These are phyloP conservation scores for Radiomyces spectabilis DNA, from an alignment of 192 early-diverging fungal species.

Conservation along the genomic window DNA sequence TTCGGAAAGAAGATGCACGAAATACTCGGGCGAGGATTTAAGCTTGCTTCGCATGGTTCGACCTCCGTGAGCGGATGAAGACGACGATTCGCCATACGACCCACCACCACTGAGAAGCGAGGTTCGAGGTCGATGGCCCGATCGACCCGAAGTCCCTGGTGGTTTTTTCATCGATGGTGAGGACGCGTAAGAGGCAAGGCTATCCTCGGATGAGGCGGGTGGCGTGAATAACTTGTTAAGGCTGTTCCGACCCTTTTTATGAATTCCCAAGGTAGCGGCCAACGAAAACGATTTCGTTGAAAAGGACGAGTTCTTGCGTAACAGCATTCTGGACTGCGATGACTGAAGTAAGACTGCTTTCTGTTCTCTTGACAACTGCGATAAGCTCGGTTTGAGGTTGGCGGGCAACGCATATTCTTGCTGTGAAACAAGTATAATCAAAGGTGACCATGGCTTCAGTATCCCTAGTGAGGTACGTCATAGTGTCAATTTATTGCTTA, in stretches of 20 bases:
- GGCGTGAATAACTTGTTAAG: too few relatives aligned
- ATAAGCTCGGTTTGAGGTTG: conserved; percentile 5
- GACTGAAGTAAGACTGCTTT: conserved; percentile 11
- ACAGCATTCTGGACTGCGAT: conserved; percentile 7
- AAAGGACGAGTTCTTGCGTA: conserved; percentile 13
- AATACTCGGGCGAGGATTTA: conserved; percentile 15
- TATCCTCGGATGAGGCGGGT: background rate
- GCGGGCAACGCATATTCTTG: conserved; percentile 17
- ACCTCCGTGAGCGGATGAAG: too few relatives aligned
- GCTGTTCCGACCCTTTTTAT: too few relatives aligned
- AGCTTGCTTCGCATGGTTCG: background rate
- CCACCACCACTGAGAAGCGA: background rate
- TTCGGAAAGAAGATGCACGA: conserved; percentile 4
- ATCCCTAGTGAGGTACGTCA: too few relatives aligned
- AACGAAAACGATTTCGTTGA: conserved; percentile 10
- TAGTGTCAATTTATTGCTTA: conserved; percentile 7
- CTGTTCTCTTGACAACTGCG: conserved; percentile 13
- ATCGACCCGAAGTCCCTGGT: background rate
- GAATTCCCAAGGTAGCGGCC: conserved; percentile 6
- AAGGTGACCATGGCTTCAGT: too few relatives aligned
- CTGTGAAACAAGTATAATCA: background rate
- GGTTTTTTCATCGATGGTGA: background rate
- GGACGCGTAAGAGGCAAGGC: background rate
- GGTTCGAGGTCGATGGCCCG: background rate
- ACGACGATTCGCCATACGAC: conserved; percentile 1